Percentiles rank a stretch among this genome's conserved stretches.
Evolutionary conservation across 2,329 filamentous ascomycete species (phyloP).

Genomic region (Endothia cerciana): DNA sequence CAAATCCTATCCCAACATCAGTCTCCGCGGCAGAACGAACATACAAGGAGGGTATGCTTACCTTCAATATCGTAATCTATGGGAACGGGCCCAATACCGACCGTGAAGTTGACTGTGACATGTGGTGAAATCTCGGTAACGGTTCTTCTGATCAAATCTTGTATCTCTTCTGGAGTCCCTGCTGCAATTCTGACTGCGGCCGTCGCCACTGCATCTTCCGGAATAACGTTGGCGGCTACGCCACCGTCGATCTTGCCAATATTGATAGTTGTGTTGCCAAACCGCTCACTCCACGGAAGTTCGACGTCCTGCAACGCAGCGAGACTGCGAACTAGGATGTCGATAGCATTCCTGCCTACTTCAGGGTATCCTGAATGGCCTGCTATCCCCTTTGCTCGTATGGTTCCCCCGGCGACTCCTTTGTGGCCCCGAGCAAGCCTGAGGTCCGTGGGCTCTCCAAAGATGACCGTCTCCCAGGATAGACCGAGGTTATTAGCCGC

Average conservation of each 20-base stretch:
- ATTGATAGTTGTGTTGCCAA: slow-evolving; percentile 88
- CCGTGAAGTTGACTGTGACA: slow-evolving; percentile 56
- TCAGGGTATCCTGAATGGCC: slow-evolving; percentile 93
- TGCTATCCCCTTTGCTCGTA: slow-evolving; percentile 72
- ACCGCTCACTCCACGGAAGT: slow-evolving; percentile 75
- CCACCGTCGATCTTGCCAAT: slow-evolving; percentile 79
- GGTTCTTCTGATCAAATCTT: slow-evolving; percentile 55
- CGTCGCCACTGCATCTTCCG: slow-evolving; percentile 61
- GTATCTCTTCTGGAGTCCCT: slow-evolving; percentile 63
- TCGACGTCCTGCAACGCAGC: slow-evolving; percentile 67
- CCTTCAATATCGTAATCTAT: slow-evolving; percentile 79
- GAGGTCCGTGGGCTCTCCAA: slow-evolving; percentile 89
- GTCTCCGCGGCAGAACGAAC: background rate
- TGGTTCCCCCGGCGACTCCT: slow-evolving; percentile 70
- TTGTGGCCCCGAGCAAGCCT: slow-evolving; percentile 94
- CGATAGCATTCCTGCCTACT: slow-evolving; percentile 83
- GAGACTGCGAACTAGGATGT: slow-evolving; percentile 75
- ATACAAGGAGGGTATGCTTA: slow-evolving; percentile 37
- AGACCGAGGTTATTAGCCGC: slow-evolving; percentile 47
- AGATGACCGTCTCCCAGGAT: slow-evolving; percentile 70
- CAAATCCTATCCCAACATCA: slow-evolving; percentile 58
- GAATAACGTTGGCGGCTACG: slow-evolving; percentile 85
- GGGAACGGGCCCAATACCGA: slow-evolving; percentile 76
- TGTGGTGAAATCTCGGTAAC: slow-evolving; percentile 52
- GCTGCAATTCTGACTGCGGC: slow-evolving; percentile 75